Percentiles rank a stretch among this genome's conserved stretches.
Evolutionary conservation across 1,139 yeast genomes (phyloP).

Genomic region (Oligophagozyma castellii): DNA sequence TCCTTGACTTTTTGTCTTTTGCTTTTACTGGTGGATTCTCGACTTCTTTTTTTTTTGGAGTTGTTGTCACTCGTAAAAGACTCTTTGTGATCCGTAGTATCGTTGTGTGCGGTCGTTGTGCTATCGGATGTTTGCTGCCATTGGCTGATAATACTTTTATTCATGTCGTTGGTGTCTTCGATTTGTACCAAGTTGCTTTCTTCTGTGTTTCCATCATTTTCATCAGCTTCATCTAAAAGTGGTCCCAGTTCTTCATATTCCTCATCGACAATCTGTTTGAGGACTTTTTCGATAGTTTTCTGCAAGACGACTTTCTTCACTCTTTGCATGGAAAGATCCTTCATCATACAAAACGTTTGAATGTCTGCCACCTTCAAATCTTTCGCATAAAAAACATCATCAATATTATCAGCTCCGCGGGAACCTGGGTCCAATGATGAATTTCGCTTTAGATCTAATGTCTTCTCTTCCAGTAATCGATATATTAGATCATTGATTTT

Average conservation of each 20-base stretch:
- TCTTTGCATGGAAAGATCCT: constrained; percentile 53
- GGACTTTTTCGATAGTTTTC: constrained; percentile 42
- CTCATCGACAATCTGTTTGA: constrained; percentile 28
- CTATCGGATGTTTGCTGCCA: constrained; percentile 39
- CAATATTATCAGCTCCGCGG: constrained; percentile 29
- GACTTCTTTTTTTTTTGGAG: constrained; percentile 17
- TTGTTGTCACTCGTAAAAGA: constrained; percentile 7
- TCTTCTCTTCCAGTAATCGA: constrained; percentile 37
- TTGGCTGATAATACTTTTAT: constrained; percentile 57
- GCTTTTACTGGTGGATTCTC: constrained; percentile 22
- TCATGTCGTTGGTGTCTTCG: constrained; percentile 49
- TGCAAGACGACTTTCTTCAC: constrained; percentile 48
- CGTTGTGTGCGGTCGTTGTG: constrained; percentile 8
- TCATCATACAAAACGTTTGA: constrained; percentile 38
- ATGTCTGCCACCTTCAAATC: constrained; percentile 41
- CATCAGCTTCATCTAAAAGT: constrained; percentile 13
- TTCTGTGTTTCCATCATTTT: constrained; percentile 12
- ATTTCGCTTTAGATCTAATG: constrained; percentile 30
- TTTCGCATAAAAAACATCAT: constrained; percentile 39
- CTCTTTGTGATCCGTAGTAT: constrained; percentile 7
- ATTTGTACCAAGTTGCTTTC: constrained; percentile 44
- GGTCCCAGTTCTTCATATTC: constrained; percentile 34
- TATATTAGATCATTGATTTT: constrained; percentile 38
- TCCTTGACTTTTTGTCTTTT: constrained; percentile 28
- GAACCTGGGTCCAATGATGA: constrained; percentile 18